phyloP scores from a whole-genome alignment of 78 protist genomes.

The Dictyostelium firmibasis region DNA sequence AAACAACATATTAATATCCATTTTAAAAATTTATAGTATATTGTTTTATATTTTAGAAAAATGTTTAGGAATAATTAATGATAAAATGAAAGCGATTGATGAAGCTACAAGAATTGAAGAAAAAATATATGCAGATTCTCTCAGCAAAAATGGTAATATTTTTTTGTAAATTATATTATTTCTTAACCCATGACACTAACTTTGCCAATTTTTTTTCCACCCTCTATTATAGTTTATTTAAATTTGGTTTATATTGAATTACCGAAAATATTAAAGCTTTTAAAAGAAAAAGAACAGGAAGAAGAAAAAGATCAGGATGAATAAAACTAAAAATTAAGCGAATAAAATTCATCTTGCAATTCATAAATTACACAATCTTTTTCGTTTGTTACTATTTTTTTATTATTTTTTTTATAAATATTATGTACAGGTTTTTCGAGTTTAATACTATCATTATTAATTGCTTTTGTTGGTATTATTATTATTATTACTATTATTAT shows the following conservation, averaged over 20 bases:
- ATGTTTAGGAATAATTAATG: background rate
- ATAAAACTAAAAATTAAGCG: background rate
- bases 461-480: background rate
- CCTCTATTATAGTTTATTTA: constrained; percentile 18
- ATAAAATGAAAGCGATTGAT: constrained; percentile 7
- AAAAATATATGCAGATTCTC: constrained; percentile 1
- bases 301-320: background rate
- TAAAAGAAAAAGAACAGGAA: background rate
- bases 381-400: background rate
- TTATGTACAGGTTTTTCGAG: background rate
- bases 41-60: constrained; percentile 20
- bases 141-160: constrained; percentile 28
- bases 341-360: background rate
- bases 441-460: background rate
- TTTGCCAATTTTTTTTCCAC: background rate
- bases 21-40: background rate
- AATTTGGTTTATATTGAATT: constrained; percentile 13
- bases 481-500: background rate
- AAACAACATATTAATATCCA: background rate
- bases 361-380: background rate
- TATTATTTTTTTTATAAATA: background rate
- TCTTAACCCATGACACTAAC: background rate
- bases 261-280: background rate
- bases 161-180: background rate
- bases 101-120: constrained; percentile 11